phyloP scores from a whole-genome alignment of 2,329 filamentous ascomycete genomes.

The Arthrinium puccinioides region DNA sequence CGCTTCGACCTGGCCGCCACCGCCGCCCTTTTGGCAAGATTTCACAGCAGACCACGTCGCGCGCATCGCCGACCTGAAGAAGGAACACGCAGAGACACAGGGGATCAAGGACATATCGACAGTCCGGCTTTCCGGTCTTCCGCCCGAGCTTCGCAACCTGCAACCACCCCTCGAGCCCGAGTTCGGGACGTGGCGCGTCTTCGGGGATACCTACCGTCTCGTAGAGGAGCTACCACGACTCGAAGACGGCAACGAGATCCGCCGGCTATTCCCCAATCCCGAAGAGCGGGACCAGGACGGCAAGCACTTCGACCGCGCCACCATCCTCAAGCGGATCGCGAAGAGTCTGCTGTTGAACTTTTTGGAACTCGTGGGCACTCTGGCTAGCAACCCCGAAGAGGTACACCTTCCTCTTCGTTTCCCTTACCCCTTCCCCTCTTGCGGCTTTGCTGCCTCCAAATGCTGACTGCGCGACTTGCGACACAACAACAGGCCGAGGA shows the following conservation, averaged over 20 bases:
- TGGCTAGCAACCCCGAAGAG: constrained; percentile 57
- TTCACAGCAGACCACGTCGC: constrained; percentile 73
- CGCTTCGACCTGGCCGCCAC: constrained; percentile 71
- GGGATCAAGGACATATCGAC: constrained; percentile 11
- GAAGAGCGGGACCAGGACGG: constrained; percentile 46
- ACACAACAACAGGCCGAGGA: constrained; percentile 43
- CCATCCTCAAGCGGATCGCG: constrained; percentile 67
- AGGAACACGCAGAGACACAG: constrained; percentile 12
- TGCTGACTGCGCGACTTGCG: background rate
- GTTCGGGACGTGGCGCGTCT: constrained; percentile 65
- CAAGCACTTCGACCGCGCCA: constrained; percentile 54
- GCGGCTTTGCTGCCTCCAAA: background rate
- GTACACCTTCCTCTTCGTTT: constrained; percentile 21
- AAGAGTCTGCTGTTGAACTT: constrained; percentile 87
- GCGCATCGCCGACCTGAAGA: constrained; percentile 39
- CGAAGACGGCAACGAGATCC: constrained; percentile 58
- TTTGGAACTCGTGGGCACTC: constrained; percentile 69
- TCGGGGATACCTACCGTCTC: constrained; percentile 62
- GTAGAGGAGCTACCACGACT: constrained; percentile 59
- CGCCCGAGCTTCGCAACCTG: constrained; percentile 66
- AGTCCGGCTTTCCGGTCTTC: constrained; percentile 40
- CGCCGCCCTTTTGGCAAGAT: constrained; percentile 82
- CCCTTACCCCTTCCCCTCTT: background rate
- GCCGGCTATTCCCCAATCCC: constrained; percentile 44
- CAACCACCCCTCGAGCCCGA: constrained; percentile 72